A percentile compares a stretch with the other conserved stretches of the same genome.
These are phyloP conservation scores for Talaromyces ruber DNA, from an alignment of 495 filamentous ascomycete genomes.

Conservation along the genomic window DNA sequence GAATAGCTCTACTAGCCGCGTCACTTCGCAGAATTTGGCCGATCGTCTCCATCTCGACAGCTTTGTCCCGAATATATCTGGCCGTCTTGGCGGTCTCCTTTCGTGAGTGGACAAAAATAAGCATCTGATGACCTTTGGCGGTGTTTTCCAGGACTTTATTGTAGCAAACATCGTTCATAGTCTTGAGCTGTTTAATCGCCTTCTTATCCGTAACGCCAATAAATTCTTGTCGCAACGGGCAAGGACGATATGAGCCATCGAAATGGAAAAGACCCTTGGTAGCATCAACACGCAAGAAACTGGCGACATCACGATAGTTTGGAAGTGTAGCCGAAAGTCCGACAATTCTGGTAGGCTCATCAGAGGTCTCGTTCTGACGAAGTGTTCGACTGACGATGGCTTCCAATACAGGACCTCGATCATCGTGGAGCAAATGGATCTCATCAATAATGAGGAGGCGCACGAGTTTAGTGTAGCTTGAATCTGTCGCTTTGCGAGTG, in stretches of 20 bases:
- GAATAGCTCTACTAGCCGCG: constrained; percentile 80
- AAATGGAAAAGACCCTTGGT: constrained; percentile 89
- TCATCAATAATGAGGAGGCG: constrained; percentile 94
- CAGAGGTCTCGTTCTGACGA: constrained; percentile 84
- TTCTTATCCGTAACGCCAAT: constrained; percentile 97
- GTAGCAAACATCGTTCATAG: constrained; percentile 98
- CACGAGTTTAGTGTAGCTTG: constrained; percentile 94
- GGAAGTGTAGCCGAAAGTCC: constrained; percentile 92
- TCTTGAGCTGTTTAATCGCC: constrained; percentile 97
- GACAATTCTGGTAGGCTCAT: constrained; percentile 81
- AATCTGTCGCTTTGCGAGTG: constrained; percentile 93
- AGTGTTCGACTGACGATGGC: constrained; percentile 95
- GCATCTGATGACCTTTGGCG: constrained; percentile 57
- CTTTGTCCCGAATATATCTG: constrained; percentile 91
- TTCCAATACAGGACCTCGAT: constrained; percentile 92
- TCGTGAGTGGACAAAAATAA: constrained; percentile 95
- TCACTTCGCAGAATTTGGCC: constrained; percentile 91
- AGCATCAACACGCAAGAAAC: constrained; percentile 86
- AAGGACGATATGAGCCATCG: constrained; percentile 88
- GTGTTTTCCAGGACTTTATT: constrained; percentile 89
- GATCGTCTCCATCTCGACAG: constrained; percentile 91
- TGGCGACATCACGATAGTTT: constrained; percentile 95
- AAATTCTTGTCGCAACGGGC: constrained; percentile 91
- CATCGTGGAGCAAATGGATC: constrained; percentile 95
- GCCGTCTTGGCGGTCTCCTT: constrained; percentile 98